These are phyloP conservation scores for Aspergillus clavatus DNA, from an alignment of 2,329 filamentous ascomycete species.

Conservation along the genomic window DNA sequence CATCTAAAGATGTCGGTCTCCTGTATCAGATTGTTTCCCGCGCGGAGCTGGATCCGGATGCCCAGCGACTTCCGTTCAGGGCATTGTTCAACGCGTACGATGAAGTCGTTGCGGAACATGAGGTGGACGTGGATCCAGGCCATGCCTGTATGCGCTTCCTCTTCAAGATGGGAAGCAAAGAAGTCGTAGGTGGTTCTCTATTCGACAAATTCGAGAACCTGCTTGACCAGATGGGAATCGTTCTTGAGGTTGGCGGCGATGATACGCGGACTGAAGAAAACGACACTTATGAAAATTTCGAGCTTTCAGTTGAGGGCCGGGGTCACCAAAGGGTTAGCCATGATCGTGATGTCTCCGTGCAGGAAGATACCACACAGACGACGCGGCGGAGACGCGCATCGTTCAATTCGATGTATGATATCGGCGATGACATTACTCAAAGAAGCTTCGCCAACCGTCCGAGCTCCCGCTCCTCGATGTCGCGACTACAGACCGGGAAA, in stretches of 20 bases:
- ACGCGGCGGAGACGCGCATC: slow-evolving; percentile 47
- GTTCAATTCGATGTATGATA: slow-evolving; percentile 51
- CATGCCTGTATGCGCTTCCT: slow-evolving; percentile 72
- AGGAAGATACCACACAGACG: slow-evolving; percentile 27
- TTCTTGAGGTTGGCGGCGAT: slow-evolving; percentile 57
- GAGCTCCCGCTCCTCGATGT: slow-evolving; percentile 42
- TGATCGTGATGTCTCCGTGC: slow-evolving; percentile 16
- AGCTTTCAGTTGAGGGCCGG: slow-evolving; percentile 20
- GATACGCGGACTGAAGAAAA: slow-evolving; percentile 30
- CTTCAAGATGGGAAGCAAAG: slow-evolving; percentile 67
- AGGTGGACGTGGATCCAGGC: slow-evolving; percentile 67
- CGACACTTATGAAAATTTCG: slow-evolving; percentile 23
- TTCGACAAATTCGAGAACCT: slow-evolving; percentile 66
- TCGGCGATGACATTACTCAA: slow-evolving; percentile 50
- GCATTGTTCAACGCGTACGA: slow-evolving; percentile 81
- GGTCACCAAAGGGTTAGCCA: slow-evolving; percentile 15
- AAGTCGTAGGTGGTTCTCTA: slow-evolving; percentile 53
- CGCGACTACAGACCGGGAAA: slow-evolving; percentile 37
- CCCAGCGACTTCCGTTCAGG: slow-evolving; percentile 64
- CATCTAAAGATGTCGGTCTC: slow-evolving; percentile 64
- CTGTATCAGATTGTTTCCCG: slow-evolving; percentile 70
- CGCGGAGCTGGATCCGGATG: slow-evolving; percentile 63
- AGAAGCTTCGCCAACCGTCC: slow-evolving; percentile 33
- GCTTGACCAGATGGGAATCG: slow-evolving; percentile 65
- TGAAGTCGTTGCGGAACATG: slow-evolving; percentile 64